Evolutionary conservation across 2,329 filamentous ascomycete species (phyloP).

Genomic region (Colletotrichum lini): DNA sequence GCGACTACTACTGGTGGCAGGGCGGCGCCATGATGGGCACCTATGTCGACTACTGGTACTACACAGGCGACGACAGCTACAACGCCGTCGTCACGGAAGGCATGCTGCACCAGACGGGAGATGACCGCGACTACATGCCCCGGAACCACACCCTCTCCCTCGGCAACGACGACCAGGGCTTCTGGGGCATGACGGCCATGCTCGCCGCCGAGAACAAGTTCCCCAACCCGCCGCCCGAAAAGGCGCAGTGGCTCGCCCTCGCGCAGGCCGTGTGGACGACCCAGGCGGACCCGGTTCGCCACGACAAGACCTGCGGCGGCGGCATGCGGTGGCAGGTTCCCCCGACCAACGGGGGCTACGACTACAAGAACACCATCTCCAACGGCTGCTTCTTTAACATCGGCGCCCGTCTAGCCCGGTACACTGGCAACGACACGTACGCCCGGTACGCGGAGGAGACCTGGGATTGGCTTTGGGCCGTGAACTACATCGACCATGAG

Average conservation of each 20-base stretch:
- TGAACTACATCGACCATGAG: slow-evolving; percentile 66
- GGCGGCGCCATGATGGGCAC: slow-evolving; percentile 74
- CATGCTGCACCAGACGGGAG: slow-evolving; percentile 68
- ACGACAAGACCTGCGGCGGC: slow-evolving; percentile 65
- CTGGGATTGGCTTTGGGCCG: slow-evolving; percentile 70
- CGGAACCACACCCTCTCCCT: slow-evolving; percentile 65
- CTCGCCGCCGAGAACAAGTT: slow-evolving; percentile 71
- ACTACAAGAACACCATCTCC: slow-evolving; percentile 79
- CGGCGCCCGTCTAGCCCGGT: slow-evolving; percentile 78
- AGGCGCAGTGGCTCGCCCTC: slow-evolving; percentile 69
- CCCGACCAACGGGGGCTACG: slow-evolving; percentile 79
- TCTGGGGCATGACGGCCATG: slow-evolving; percentile 78
- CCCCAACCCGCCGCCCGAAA: slow-evolving; percentile 64
- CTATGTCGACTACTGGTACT: slow-evolving; percentile 75
- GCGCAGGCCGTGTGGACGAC: slow-evolving; percentile 76
- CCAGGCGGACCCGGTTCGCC: slow-evolving; percentile 69
- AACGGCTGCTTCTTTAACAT: slow-evolving; percentile 76
- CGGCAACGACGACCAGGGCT: slow-evolving; percentile 77
- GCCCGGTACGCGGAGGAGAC: slow-evolving; percentile 73
- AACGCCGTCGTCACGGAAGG: slow-evolving; percentile 67
- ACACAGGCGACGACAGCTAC: slow-evolving; percentile 72
- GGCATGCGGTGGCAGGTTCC: slow-evolving; percentile 86
- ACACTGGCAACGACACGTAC: slow-evolving; percentile 77
- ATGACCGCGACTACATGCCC: slow-evolving; percentile 69
- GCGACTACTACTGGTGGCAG: slow-evolving; percentile 78